phyloP scores from a whole-genome alignment of 2,329 filamentous ascomycete species.

The Ophiostoma sp. region DNA sequence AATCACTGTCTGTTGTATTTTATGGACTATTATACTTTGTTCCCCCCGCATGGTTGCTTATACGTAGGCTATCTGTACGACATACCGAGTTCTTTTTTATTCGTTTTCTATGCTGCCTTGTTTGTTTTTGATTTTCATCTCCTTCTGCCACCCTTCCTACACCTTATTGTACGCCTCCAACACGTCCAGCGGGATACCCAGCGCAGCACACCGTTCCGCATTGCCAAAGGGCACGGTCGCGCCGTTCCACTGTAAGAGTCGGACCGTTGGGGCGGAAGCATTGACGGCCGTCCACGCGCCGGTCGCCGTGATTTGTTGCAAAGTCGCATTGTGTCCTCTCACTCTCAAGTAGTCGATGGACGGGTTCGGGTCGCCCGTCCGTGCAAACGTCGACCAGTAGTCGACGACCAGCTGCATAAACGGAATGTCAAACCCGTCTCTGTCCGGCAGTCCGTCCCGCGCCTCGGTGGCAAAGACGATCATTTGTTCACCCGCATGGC shows the following conservation, averaged over 20 bases:
- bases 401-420: constrained; percentile 40
- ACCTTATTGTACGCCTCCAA: constrained; percentile 23
- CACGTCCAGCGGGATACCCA: constrained; percentile 31
- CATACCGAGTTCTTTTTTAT: too few species aligned
- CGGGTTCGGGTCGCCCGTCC: constrained; percentile 38
- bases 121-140: not conserved
- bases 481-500: constrained; percentile 43
- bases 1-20: too few species aligned
- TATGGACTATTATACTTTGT: too few species aligned
- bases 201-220: constrained; percentile 30
- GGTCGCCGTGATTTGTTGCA: constrained; percentile 33
- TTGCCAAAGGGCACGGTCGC: constrained; percentile 32
- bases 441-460: constrained; percentile 37
- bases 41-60: too few species aligned
- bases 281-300: constrained; percentile 36
- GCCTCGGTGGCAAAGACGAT: constrained; percentile 41
- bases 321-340: constrained; percentile 36
- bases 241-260: constrained; percentile 36
- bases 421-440: constrained; percentile 40
- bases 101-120: not conserved
- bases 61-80: too few species aligned
- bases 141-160: not conserved
- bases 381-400: constrained; percentile 41
- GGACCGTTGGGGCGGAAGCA: constrained; percentile 28
- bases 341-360: constrained; percentile 35